Evolutionary conservation across 2,329 filamentous ascomycete species (phyloP).

Genomic region (Purpureocillium takamizusanense): DNA sequence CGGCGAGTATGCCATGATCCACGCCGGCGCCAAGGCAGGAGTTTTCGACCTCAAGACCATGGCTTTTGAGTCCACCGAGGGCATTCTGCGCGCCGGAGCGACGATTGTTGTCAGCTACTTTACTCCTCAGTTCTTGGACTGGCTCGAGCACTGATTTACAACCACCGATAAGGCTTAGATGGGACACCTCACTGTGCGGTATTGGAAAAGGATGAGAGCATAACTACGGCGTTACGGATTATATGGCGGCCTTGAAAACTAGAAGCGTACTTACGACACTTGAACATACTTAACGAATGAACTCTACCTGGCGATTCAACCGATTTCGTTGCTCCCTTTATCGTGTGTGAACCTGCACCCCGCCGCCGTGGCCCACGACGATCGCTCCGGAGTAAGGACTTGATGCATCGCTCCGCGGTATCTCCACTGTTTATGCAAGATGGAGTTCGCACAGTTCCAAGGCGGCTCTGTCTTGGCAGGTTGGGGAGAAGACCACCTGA

Average conservation of each 20-base stretch:
- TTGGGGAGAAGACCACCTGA: too few species aligned
- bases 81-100: slow-evolving; percentile 85
- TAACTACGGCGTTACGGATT: slow-evolving; percentile 1
- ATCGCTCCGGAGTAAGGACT: too few species aligned
- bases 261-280: neutral
- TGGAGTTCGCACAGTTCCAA: too few species aligned
- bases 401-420: too few species aligned
- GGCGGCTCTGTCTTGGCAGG: too few species aligned
- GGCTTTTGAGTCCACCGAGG: slow-evolving; percentile 90
- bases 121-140: slow-evolving; percentile 68
- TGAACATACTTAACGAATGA: neutral
- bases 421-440: too few species aligned
- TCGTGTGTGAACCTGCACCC: too few species aligned
- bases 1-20: slow-evolving; percentile 96
- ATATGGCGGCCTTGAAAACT: too few species aligned
- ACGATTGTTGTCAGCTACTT: slow-evolving; percentile 94
- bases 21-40: slow-evolving; percentile 88
- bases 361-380: too few species aligned
- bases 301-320: neutral
- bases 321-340: too few species aligned
- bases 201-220: neutral
- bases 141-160: slow-evolving; percentile 42
- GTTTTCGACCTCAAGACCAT: slow-evolving; percentile 93
- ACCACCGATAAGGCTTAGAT: slow-evolving; percentile 1
- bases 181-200: neutral